Base-by-base conservation (phyloP, 1,284 basidiomycete genomes). In the Mrakiaceae sp. region DNA sequence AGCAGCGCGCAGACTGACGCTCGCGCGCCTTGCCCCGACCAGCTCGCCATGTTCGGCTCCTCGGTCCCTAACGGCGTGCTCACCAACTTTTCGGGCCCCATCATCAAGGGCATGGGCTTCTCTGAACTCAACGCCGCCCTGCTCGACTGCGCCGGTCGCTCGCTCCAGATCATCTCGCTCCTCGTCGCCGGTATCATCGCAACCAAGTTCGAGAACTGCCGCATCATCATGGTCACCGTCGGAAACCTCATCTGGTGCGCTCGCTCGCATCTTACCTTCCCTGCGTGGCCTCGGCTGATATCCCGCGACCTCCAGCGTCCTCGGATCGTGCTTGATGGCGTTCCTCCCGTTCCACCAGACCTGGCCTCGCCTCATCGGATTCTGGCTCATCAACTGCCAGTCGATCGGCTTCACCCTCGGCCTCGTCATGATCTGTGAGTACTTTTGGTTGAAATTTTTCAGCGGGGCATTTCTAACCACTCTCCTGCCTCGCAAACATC, bases 341-440 rank as follows among this genome's bases (percentile, higher is more conserved):
- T 76, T 74, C 73, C 64, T 76, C 0, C 74, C 74, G n/a, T 72
- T 72, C 64, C 63, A 68, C 16, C 49, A 68, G n/a, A 71, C 69
- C 52, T 73, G 73, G 72, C 69, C 71, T 14, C 68, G 74, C 49
- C 67, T 75, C 6, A 66, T 73, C 43, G 70, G 71, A n/a, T 74
- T 75, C 68, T 75, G 74, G 73, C 65, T 7, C 12, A 58, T 67
- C 64, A 72, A 71, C 69, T 65, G 64, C 16, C 74, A 75, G 60
- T 71, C 69, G n/a, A 70, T 74, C 64, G 74, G 74, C 7, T 75
- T 75, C 71, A 73, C 73, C 44, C 71, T 75, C 42, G 73, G 74
- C 64, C 70, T 75, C 42, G 74, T 75, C 66, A 75, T 75, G 74
- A 69, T 75, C 53, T 71, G n/a, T n/a, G n/a, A n/a, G n/a, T n/a